These are phyloP conservation scores for Tetracladium marchalianum DNA, from an alignment of 495 filamentous ascomycete species.

Conservation along the genomic window DNA sequence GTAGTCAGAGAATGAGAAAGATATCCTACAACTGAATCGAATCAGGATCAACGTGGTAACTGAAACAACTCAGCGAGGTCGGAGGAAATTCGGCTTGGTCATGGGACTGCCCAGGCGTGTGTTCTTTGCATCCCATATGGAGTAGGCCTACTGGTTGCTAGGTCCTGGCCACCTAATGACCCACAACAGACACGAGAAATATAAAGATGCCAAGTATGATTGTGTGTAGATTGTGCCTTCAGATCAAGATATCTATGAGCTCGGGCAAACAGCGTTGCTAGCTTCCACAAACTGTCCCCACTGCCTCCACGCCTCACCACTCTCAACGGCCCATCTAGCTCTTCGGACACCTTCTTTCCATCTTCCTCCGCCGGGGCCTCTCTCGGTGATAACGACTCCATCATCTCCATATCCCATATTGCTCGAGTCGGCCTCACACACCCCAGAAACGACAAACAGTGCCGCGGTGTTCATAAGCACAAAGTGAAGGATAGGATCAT, in stretches of 20 bases:
- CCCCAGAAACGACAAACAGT: slow-evolving; percentile 68
- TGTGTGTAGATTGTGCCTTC: too few relatives aligned
- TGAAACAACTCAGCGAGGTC: too few relatives aligned
- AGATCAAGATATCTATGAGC: not conserved
- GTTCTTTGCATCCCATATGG: too few relatives aligned
- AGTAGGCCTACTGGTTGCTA: too few relatives aligned
- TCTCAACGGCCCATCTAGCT: slow-evolving; percentile 74
- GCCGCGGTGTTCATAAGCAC: slow-evolving; percentile 91
- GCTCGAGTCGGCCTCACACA: slow-evolving; percentile 75
- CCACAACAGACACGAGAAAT: too few relatives aligned
- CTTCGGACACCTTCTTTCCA: slow-evolving; percentile 90
- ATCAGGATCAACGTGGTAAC: too few relatives aligned
- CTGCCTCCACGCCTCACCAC: slow-evolving; percentile 67
- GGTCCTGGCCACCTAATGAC: too few relatives aligned
- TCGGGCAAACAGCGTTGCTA: slow-evolving; percentile 11
- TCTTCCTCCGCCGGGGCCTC: slow-evolving; percentile 70
- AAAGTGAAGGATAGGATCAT: slow-evolving; percentile 84
- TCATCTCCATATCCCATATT: slow-evolving; percentile 67
- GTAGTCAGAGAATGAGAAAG: too few relatives aligned
- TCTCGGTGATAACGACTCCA: slow-evolving; percentile 63
- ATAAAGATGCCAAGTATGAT: too few relatives aligned
- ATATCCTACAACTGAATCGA: too few relatives aligned
- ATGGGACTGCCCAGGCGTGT: too few relatives aligned
- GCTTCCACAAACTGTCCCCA: slow-evolving; percentile 36
- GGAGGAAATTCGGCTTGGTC: too few relatives aligned